A percentile compares a stretch with the other conserved stretches of the same genome.
Evolutionary conservation across 208 protist species (phyloP).

Genomic region (Willaertia magna): DNA sequence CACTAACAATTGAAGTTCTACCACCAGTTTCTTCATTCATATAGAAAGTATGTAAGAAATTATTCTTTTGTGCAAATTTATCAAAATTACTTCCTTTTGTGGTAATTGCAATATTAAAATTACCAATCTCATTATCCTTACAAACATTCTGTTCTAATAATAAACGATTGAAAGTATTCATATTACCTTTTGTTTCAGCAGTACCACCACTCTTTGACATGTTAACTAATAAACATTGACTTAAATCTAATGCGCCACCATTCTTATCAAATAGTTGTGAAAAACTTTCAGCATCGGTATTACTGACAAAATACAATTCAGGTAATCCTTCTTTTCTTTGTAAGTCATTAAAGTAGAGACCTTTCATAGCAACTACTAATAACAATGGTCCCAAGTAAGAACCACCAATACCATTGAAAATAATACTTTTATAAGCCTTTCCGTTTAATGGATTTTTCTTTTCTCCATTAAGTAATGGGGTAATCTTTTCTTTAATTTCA

Average conservation of each 20-base stretch:
- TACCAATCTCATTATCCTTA: not conserved
- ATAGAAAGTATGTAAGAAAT: conserved; percentile 16
- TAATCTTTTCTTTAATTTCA: conserved; percentile 6
- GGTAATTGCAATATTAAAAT: conserved; percentile 25
- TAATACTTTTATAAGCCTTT: conserved; percentile 22
- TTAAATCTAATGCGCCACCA: not conserved
- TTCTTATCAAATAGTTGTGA: not conserved
- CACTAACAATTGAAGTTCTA: conserved; percentile 20
- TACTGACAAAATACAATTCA: conserved; percentile 9
- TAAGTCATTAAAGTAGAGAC: not conserved
- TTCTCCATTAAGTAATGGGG: not conserved
- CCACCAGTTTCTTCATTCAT: conserved; percentile 34
- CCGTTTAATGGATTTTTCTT: not conserved
- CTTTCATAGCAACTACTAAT: conserved; percentile 17
- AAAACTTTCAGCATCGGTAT: conserved; percentile 33
- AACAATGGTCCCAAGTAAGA: conserved; percentile 33
- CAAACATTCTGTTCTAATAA: not conserved
- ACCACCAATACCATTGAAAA: conserved; percentile 41
- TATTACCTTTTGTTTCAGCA: conserved; percentile 31
- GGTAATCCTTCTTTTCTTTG: not conserved
- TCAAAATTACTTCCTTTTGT: conserved; percentile 17
- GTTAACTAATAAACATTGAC: conserved; percentile 13
- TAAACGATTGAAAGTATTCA: conserved; percentile 12
- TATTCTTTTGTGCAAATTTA: conserved; percentile 10
- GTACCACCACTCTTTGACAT: conserved; percentile 37